These are phyloP conservation scores for Tillandsia leiboldiana DNA, from an alignment of 176 grass and related monocot species.

Conservation along the genomic window DNA sequence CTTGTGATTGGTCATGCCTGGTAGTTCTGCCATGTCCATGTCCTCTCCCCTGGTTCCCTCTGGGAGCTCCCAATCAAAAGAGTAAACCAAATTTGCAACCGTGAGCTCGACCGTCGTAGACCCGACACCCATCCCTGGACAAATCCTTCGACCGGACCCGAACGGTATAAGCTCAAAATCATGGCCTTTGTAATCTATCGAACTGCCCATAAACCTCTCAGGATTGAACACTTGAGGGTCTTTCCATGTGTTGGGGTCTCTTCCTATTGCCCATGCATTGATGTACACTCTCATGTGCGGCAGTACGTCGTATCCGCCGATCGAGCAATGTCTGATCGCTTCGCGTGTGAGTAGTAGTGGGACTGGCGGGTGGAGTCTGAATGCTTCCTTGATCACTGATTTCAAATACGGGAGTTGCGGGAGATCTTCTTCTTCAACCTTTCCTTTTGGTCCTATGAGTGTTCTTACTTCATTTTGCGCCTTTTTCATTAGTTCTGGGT, in stretches of 20 bases:
- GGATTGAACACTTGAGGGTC: constrained; percentile 21
- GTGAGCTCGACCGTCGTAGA: constrained; percentile 8
- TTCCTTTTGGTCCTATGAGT: not conserved
- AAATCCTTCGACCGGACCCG: constrained; percentile 34
- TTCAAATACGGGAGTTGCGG: constrained; percentile 25
- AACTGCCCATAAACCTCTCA: constrained; percentile 15
- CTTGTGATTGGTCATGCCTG: constrained; percentile 1
- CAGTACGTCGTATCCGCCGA: constrained; percentile 26
- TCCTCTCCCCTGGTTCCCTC: not conserved
- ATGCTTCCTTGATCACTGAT: constrained; percentile 34
- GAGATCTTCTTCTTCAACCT: constrained; percentile 23
- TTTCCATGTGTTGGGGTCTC: constrained; percentile 26
- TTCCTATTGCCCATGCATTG: constrained; percentile 32
- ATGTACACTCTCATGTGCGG: constrained; percentile 17
- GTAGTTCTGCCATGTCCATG: constrained; percentile 20
- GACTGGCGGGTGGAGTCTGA: constrained; percentile 26
- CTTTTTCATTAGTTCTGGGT: constrained; percentile 15
- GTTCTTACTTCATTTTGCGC: constrained; percentile 20
- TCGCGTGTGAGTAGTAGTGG: constrained; percentile 25
- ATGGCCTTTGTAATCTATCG: constrained; percentile 12
- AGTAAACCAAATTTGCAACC: constrained; percentile 22
- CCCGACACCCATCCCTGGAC: constrained; percentile 20
- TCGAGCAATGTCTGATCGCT: constrained; percentile 6
- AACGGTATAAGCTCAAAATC: constrained; percentile 27
- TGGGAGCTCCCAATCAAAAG: constrained; percentile 28